Evolutionary conservation across 768 basidiomycete genomes (phyloP), one percentile per base, ranked within the genome.

Genomic region (Termitomyces sp.): DNA sequence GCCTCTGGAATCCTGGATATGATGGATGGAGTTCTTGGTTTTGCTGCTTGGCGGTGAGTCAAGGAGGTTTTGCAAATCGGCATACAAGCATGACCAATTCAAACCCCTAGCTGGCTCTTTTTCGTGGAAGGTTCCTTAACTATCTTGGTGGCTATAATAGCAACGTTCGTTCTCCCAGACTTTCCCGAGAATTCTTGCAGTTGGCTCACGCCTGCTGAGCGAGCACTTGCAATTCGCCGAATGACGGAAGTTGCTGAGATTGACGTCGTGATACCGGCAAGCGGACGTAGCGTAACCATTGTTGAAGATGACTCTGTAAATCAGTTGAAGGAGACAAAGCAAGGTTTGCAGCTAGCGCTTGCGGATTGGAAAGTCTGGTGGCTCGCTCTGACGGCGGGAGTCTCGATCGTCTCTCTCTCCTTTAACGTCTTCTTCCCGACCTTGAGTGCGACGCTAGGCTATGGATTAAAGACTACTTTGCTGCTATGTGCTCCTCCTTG

Each of bases 391-490:
- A 77, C 84, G 2, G 66, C 89, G 54, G 80, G 81, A 14, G 77
- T 76, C 60, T 76, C 83, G 70, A 78, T 82, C 35, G 69, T 87
- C 37, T 81, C 86, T 9, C 62, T 90, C 26, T 84, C 83, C 4
- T 92, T 92, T 76, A 87, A 88, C 65, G 84, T 83, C 8, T 90
- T 84, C 68, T 92, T 92, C 71, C 89, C 87, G 6, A 88, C 90
- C 0, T 69, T 93, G 44, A 80, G 79, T 28, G 80, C 77, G 17
- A 93, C 90, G 10, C 73, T 94, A 69, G 86, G 86, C 19, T 88
- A 78, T 72, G 76, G 70, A 58, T 68, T 75, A 21, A 90, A 84
- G 1, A 70, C 85, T 17, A 85, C 88, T 15, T 72, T 93, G 35
- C 70, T 93, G 40, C 75, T 93, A 53, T 90, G 89, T 62, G 88